phyloP scores from a whole-genome alignment of 768 basidiomycete species.

The Suillus hirtellus region DNA sequence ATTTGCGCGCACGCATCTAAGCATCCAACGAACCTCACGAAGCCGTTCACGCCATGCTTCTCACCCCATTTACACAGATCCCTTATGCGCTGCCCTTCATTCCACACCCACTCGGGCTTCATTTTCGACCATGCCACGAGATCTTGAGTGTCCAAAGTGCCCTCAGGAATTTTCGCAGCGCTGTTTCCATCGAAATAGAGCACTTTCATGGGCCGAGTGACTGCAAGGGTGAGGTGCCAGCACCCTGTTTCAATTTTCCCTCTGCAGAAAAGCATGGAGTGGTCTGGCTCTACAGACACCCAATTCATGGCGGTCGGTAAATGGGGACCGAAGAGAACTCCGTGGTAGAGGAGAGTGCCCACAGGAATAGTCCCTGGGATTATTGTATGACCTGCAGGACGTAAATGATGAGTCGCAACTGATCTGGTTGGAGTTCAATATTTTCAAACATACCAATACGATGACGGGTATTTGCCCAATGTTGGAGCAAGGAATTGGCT shows the following conservation, averaged over 20 bases:
- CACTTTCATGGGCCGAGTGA: slow-evolving; percentile 29
- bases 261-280: slow-evolving; percentile 38
- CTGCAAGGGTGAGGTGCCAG: slow-evolving; percentile 32
- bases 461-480: slow-evolving; percentile 39
- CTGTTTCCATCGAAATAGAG: slow-evolving; percentile 36
- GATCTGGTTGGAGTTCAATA: too few species aligned
- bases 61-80: slow-evolving; percentile 37
- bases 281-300: slow-evolving; percentile 38
- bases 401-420: neutral
- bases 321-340: slow-evolving; percentile 17
- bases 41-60: slow-evolving; percentile 33
- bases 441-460: slow-evolving; percentile 30
- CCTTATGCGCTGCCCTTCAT: slow-evolving; percentile 28
- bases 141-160: slow-evolving; percentile 38
- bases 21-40: slow-evolving; percentile 25
- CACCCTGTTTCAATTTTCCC: slow-evolving; percentile 15
- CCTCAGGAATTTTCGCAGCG: slow-evolving; percentile 27
- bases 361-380: slow-evolving; percentile 35
- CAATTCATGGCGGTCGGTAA: slow-evolving; percentile 22
- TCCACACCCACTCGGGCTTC: slow-evolving; percentile 17
- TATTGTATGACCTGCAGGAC: slow-evolving; percentile 27
- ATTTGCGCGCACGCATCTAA: neutral
- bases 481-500: slow-evolving; percentile 35
- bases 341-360: slow-evolving; percentile 41
- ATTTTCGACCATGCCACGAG: slow-evolving; percentile 32